phyloP scores from a whole-genome alignment of 1,284 basidiomycete species.

The Fistulinella cinereoalba region DNA sequence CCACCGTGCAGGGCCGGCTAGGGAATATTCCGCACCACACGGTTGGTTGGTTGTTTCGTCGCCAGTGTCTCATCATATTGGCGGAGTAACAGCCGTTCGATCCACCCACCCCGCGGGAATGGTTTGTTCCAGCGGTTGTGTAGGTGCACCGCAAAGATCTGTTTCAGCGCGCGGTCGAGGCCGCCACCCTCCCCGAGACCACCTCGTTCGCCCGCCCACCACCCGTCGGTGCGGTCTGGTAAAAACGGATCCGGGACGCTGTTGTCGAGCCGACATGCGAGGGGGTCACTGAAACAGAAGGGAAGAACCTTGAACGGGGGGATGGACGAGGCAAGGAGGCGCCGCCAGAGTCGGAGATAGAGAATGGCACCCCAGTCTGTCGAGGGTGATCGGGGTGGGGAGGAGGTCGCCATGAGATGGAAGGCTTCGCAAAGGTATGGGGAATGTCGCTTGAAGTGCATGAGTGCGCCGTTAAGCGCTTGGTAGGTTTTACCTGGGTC shows the following conservation, averaged over 20 bases:
- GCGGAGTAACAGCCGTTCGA: constrained; percentile 68
- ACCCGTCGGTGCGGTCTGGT: constrained; percentile 55
- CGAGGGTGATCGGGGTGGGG: constrained; percentile 70
- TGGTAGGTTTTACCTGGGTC: constrained; percentile 77
- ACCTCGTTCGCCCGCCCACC: constrained; percentile 51
- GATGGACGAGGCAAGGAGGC: constrained; percentile 68
- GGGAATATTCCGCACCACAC: neutral
- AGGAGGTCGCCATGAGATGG: constrained; percentile 77
- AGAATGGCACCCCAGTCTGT: constrained; percentile 92
- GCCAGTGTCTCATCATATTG: constrained; percentile 47
- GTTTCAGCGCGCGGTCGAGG: constrained; percentile 62
- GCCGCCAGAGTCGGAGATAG: constrained; percentile 84
- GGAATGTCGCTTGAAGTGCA: constrained; percentile 85
- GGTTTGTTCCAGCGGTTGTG: constrained; percentile 91
- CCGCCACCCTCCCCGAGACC: constrained; percentile 62
- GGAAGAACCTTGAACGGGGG: constrained; percentile 88
- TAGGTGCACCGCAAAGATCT: constrained; percentile 84
- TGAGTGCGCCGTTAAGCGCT: constrained; percentile 87
- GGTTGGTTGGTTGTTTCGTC: neutral
- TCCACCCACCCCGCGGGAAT: constrained; percentile 78
- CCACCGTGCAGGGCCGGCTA: too few species aligned
- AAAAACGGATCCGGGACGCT: constrained; percentile 87
- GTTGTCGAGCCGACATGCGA: constrained; percentile 87
- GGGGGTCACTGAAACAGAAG: constrained; percentile 88
- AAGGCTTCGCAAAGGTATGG: constrained; percentile 95